Conservation (phyloP, 768 basidiomycete genomes). For the Crucibulum laeve region DNA sequence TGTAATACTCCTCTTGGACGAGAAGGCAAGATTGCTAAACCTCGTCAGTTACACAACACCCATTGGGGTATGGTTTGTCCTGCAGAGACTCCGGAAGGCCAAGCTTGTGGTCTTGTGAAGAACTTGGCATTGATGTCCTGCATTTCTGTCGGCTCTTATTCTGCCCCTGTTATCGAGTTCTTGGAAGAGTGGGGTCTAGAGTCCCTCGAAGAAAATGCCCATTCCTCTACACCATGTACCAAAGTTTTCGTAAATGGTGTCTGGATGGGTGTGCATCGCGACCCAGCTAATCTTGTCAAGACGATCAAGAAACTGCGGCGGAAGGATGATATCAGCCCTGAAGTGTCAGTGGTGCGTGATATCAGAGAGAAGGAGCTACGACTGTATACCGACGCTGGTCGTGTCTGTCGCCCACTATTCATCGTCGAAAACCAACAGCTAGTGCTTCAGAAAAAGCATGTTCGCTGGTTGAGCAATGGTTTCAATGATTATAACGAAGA, state of each 20-base stretch:
- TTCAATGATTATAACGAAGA: conserved; percentile 56
- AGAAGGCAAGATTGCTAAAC: conserved; percentile 98
- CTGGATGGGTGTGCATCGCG: conserved; percentile 98
- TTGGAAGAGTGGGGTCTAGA: conserved; percentile 98
- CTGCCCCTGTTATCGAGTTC: conserved; percentile 96
- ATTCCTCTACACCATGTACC: conserved; percentile 77
- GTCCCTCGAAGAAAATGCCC: conserved; percentile 90
- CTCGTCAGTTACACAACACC: conserved; percentile 97
- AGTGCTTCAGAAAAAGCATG: conserved; percentile 77
- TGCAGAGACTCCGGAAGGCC: conserved; percentile 98
- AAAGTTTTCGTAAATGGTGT: conserved; percentile 99
- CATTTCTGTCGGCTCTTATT: conserved; percentile 95
- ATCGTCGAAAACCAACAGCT: conserved; percentile 93
- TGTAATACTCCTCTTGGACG: conserved; percentile 98
- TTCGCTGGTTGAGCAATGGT: conserved; percentile 63
- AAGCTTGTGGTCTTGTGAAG: conserved; percentile 98
- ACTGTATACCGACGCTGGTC: conserved; percentile 94
- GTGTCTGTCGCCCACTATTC: conserved; percentile 95
- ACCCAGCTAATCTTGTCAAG: conserved; percentile 87
- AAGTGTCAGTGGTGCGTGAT: conserved; percentile 96
- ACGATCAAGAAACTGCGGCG: conserved; percentile 90
- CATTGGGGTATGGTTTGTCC: conserved; percentile 99
- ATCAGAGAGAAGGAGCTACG: conserved; percentile 94
- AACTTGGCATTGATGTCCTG: conserved; percentile 97
- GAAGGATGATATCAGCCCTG: conserved; percentile 92